Evolutionary conservation across 2,329 filamentous ascomycete genomes (phyloP).

Genomic region (Pseudonectria foliicola): DNA sequence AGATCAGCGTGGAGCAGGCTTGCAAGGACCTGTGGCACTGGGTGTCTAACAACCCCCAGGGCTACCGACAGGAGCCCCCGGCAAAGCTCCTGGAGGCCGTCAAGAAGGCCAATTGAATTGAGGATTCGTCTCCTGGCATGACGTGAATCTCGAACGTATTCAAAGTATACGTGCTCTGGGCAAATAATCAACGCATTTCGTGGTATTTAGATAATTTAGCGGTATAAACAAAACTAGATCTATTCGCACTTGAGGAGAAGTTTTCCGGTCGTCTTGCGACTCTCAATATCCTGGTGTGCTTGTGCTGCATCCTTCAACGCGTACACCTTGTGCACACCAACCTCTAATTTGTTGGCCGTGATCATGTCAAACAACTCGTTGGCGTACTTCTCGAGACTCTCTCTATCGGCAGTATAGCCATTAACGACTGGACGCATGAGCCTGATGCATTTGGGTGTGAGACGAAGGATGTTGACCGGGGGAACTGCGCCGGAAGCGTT

Average conservation of each 20-base stretch:
- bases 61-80: slow-evolving; percentile 88
- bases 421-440: slow-evolving; percentile 69
- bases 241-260: slow-evolving; percentile 61
- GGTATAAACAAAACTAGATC: slow-evolving; percentile 11
- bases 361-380: slow-evolving; percentile 69
- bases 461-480: slow-evolving; percentile 49
- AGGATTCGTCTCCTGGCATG: slow-evolving; percentile 10
- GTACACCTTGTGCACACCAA: slow-evolving; percentile 71
- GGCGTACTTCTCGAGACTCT: slow-evolving; percentile 65
- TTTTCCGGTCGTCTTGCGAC: slow-evolving; percentile 79
- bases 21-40: slow-evolving; percentile 94
- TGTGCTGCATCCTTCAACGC: slow-evolving; percentile 62
- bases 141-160: slow-evolving; percentile 6
- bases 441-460: slow-evolving; percentile 69
- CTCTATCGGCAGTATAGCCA: slow-evolving; percentile 60
- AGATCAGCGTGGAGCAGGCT: slow-evolving; percentile 83
- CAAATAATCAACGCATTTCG: slow-evolving; percentile 11
- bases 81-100: slow-evolving; percentile 64
- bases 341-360: slow-evolving; percentile 59
- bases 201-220: slow-evolving; percentile 16
- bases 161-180: slow-evolving; percentile 14
- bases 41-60: slow-evolving; percentile 94
- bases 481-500: slow-evolving; percentile 74
- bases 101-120: slow-evolving; percentile 33
- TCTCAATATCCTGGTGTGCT: slow-evolving; percentile 73